Percentiles rank a stretch among this genome's conserved stretches.
Conservation (phyloP, 1,284 basidiomycete species). For the Coriolopsis trogii region DNA sequence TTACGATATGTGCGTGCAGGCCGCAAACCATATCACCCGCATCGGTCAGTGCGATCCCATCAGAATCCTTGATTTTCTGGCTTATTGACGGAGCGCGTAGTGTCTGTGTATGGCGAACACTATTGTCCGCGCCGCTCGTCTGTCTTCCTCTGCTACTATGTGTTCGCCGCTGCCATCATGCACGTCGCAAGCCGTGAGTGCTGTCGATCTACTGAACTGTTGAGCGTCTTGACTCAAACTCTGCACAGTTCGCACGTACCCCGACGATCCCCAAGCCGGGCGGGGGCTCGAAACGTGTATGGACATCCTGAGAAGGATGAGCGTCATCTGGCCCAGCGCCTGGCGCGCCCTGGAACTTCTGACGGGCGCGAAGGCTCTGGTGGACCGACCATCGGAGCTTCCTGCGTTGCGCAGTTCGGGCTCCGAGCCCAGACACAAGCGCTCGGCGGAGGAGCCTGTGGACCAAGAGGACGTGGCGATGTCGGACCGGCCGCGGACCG, state of each 20-base stretch:
- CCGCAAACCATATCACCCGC: slow-evolving; percentile 80
- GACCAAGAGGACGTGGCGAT: slow-evolving; percentile 19
- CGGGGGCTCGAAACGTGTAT: slow-evolving; percentile 70
- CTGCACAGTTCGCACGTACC: slow-evolving; percentile 66
- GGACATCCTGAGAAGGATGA: slow-evolving; percentile 70
- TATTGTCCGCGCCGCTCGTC: slow-evolving; percentile 68
- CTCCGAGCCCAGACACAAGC: slow-evolving; percentile 24
- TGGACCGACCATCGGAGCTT: slow-evolving; percentile 25
- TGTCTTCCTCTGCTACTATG: slow-evolving; percentile 79
- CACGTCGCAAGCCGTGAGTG: slow-evolving; percentile 68
- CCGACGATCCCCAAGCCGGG: slow-evolving; percentile 68
- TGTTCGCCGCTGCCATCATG: slow-evolving; percentile 85
- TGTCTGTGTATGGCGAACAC: slow-evolving; percentile 60
- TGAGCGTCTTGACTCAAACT: too few relatives aligned
- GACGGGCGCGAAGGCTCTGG: slow-evolving; percentile 59
- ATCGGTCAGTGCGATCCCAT: slow-evolving; percentile 50
- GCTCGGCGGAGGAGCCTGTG: slow-evolving; percentile 25
- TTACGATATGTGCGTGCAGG: slow-evolving; percentile 70
- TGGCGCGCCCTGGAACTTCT: slow-evolving; percentile 75
- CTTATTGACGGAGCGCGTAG: slow-evolving; percentile 36
- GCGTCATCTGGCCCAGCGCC: slow-evolving; percentile 77
- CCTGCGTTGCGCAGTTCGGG: slow-evolving; percentile 13
- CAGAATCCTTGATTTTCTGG: not conserved
- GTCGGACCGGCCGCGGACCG: slow-evolving; percentile 18
- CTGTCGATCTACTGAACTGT: not conserved